Conservation (phyloP, 495 filamentous ascomycete genomes). For the Penicillium desertorum region DNA sequence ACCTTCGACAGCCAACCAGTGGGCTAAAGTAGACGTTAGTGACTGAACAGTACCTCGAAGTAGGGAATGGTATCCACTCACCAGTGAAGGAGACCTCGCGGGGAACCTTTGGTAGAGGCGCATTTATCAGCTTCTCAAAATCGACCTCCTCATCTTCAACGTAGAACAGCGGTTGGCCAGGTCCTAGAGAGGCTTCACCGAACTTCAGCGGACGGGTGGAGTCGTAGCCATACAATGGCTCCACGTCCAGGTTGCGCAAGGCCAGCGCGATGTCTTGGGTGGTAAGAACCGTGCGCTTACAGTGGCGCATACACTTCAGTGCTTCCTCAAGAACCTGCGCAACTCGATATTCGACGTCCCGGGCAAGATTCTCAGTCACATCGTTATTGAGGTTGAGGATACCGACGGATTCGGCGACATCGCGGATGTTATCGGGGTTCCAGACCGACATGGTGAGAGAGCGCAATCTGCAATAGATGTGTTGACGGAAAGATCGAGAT, state of each 20-base stretch:
- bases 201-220: slow-evolving; percentile 81
- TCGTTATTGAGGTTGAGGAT: slow-evolving; percentile 77
- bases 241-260: slow-evolving; percentile 80
- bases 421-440: slow-evolving; percentile 93
- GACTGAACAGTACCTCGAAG: not conserved
- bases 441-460: slow-evolving; percentile 61
- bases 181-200: slow-evolving; percentile 89
- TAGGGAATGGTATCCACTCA: slow-evolving; percentile 36
- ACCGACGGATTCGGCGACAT: slow-evolving; percentile 93
- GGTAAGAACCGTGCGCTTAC: slow-evolving; percentile 75
- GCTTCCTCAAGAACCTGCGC: slow-evolving; percentile 90
- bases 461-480: slow-evolving; percentile 10
- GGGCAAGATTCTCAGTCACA: slow-evolving; percentile 76
- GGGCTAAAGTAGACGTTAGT: slow-evolving; percentile 55
- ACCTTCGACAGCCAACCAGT: slow-evolving; percentile 95
- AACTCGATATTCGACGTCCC: slow-evolving; percentile 93
- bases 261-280: slow-evolving; percentile 86
- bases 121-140: slow-evolving; percentile 98
- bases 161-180: slow-evolving; percentile 94
- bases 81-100: slow-evolving; percentile 89
- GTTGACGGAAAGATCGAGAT: slow-evolving; percentile 8
- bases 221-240: slow-evolving; percentile 95
- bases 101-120: slow-evolving; percentile 89
- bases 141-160: slow-evolving; percentile 98
- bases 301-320: slow-evolving; percentile 90